Percentiles rank a stretch among this genome's conserved stretches.
Evolutionary conservation across 2,329 filamentous ascomycete genomes (phyloP).

Genomic region (Arthrobotrys entomopaga): DNA sequence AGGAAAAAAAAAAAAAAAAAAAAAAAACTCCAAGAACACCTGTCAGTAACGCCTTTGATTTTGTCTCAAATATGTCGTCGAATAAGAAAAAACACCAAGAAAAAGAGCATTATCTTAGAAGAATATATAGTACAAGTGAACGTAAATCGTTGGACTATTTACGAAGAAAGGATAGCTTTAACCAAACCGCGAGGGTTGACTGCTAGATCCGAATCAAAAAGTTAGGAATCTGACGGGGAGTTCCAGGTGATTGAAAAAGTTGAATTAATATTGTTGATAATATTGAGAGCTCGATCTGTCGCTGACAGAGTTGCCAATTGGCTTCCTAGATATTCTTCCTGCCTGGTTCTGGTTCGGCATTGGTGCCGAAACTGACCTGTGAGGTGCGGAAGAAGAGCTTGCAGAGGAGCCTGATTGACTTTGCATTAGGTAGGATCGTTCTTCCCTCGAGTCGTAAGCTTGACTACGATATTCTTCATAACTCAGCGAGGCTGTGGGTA

Average conservation of each 20-base stretch:
- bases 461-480: slow-evolving; percentile 50
- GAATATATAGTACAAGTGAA: slow-evolving; percentile 42
- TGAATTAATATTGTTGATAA: background rate
- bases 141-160: slow-evolving; percentile 32
- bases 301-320: slow-evolving; percentile 26
- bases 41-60: slow-evolving; percentile 39
- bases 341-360: slow-evolving; percentile 9
- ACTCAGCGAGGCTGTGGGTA: slow-evolving; percentile 46
- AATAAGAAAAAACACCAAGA: slow-evolving; percentile 20
- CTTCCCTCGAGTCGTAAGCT: slow-evolving; percentile 17
- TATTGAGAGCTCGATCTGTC: slow-evolving; percentile 22
- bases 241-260: background rate
- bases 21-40: slow-evolving; percentile 7
- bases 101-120: slow-evolving; percentile 13
- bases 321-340: slow-evolving; percentile 40
- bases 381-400: slow-evolving; percentile 15
- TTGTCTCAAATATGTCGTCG: background rate
- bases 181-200: too few relatives aligned
- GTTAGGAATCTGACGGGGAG: background rate
- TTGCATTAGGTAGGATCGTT: slow-evolving; percentile 32
- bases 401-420: background rate
- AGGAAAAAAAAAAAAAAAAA: slow-evolving; percentile 14
- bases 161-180: slow-evolving; percentile 16
- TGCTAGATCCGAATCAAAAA: background rate
- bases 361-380: slow-evolving; percentile 48